These are phyloP conservation scores for Peronospora farinosa DNA, from an alignment of 352 stramenopile species.

Conservation along the genomic window DNA sequence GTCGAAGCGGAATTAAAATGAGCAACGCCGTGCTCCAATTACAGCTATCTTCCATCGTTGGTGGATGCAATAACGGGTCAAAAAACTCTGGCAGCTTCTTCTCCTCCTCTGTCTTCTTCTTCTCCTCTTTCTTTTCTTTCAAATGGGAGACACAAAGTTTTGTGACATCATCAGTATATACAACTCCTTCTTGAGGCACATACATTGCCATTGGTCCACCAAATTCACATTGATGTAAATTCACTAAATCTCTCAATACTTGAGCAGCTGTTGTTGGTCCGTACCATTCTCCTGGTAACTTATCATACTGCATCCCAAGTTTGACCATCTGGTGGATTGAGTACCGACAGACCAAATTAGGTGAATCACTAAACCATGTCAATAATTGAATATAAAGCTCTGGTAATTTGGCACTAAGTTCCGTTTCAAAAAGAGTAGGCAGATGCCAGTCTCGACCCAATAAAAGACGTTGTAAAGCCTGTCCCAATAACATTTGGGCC, in stretches of 20 bases:
- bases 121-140: conserved; percentile 18
- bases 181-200: conserved; percentile 76
- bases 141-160: conserved; percentile 66
- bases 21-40: conserved; percentile 87
- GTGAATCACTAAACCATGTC: conserved; percentile 82
- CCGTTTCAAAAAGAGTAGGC: conserved; percentile 24
- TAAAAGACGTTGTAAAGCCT: conserved; percentile 82
- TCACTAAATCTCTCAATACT: conserved; percentile 85
- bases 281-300: conserved; percentile 90
- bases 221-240: conserved; percentile 50
- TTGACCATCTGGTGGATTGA: conserved; percentile 90
- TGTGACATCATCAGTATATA: conserved; percentile 74
- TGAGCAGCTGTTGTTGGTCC: conserved; percentile 85
- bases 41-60: conserved; percentile 32
- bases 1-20: conserved; percentile 87
- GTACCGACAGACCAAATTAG: conserved; percentile 61
- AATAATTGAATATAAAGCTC: conserved; percentile 54
- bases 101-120: neutral
- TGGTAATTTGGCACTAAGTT: conserved; percentile 31
- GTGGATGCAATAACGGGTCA: conserved; percentile 79
- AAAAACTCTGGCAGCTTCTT: conserved; percentile 44
- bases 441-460: conserved; percentile 46
- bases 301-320: conserved; percentile 87
- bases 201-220: conserved; percentile 57
- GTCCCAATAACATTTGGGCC: conserved; percentile 91